Conservation (phyloP, 768 basidiomycete species). For the Pleurotus salmoneostramineus region DNA sequence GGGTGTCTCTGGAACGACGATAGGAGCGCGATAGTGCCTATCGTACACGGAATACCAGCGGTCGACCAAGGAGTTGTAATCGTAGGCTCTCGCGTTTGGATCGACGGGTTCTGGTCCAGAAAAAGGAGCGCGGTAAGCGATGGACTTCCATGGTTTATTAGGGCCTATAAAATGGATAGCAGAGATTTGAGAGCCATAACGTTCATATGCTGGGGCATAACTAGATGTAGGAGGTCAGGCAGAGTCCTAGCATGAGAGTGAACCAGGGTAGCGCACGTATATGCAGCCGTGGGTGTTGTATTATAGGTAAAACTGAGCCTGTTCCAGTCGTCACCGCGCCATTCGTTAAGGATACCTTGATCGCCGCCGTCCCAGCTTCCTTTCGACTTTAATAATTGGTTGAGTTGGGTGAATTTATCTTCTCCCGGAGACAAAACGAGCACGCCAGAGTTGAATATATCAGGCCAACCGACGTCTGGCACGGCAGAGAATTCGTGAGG, state of each 20-base stretch:
- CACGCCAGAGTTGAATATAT: conserved; percentile 98
- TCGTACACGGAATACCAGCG: conserved; percentile 93
- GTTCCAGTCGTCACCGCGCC: conserved; percentile 85
- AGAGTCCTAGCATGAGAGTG: conserved; percentile 18
- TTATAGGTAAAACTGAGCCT: conserved; percentile 97
- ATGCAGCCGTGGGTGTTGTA: conserved; percentile 94
- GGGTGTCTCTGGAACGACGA: conserved; percentile 33
- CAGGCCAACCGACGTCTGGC: conserved; percentile 98
- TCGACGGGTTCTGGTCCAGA: conserved; percentile 22
- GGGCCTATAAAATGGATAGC: conserved; percentile 93
- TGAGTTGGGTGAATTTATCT: conserved; percentile 77
- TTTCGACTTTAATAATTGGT: conserved; percentile 63
- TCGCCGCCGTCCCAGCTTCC: conserved; percentile 99
- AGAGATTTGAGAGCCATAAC: conserved; percentile 84
- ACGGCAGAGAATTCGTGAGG: conserved; percentile 87
- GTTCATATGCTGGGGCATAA: conserved; percentile 95
- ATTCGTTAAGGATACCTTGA: conserved; percentile 96
- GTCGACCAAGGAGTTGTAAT: conserved; percentile 80
- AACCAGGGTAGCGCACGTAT: conserved; percentile 84
- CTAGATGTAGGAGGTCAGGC: conserved; percentile 35
- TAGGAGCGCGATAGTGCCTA: conserved; percentile 69
- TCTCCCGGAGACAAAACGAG: conserved; percentile 82
- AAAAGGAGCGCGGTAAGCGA: conserved; percentile 62
- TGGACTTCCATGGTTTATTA: conserved; percentile 91
- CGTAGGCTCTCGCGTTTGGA: conserved; percentile 46